A percentile compares a stretch with the other conserved stretches of the same genome.
Evolutionary conservation across 1,284 basidiomycete species (phyloP).

Genomic region (Exobasidium cylindrosporum): DNA sequence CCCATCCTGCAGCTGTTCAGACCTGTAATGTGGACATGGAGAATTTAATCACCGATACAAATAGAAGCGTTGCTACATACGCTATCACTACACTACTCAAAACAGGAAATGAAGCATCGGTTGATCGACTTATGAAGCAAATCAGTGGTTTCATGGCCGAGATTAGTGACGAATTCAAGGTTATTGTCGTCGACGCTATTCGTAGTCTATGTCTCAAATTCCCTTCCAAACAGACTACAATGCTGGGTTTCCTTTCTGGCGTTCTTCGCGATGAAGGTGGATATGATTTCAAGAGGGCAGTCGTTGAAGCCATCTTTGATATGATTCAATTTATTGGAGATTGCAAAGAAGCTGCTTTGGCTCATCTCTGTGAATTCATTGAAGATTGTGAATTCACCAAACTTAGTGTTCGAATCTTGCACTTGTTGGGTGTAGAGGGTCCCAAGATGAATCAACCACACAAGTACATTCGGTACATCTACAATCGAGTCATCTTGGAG

Average conservation of each 20-base stretch:
- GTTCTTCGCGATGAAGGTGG: slow-evolving; percentile 73
- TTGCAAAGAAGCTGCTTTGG: slow-evolving; percentile 81
- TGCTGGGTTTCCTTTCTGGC: slow-evolving; percentile 61
- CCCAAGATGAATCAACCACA: slow-evolving; percentile 91
- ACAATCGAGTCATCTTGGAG: slow-evolving; percentile 97
- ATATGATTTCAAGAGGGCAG: slow-evolving; percentile 98
- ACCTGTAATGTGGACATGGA: slow-evolving; percentile 97
- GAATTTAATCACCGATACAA: slow-evolving; percentile 91
- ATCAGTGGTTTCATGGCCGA: slow-evolving; percentile 99
- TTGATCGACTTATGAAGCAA: slow-evolving; percentile 98
- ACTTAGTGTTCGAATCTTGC: slow-evolving; percentile 91
- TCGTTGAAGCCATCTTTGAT: slow-evolving; percentile 99
- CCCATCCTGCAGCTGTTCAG: slow-evolving; percentile 78
- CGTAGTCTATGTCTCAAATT: slow-evolving; percentile 98
- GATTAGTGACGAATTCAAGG: slow-evolving; percentile 99
- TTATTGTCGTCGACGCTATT: slow-evolving; percentile 98
- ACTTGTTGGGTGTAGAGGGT: slow-evolving; percentile 91
- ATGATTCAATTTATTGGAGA: slow-evolving; percentile 98
- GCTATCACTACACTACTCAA: slow-evolving; percentile 98
- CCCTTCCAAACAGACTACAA: slow-evolving; percentile 80
- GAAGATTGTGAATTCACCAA: slow-evolving; percentile 99
- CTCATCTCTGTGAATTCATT: slow-evolving; percentile 99
- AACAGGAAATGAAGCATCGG: slow-evolving; percentile 98
- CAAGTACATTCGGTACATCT: slow-evolving; percentile 99
- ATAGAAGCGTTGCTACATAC: slow-evolving; percentile 95